Conservation (phyloP, 2,329 filamentous ascomycete genomes). For the Colletotrichum sp. region DNA sequence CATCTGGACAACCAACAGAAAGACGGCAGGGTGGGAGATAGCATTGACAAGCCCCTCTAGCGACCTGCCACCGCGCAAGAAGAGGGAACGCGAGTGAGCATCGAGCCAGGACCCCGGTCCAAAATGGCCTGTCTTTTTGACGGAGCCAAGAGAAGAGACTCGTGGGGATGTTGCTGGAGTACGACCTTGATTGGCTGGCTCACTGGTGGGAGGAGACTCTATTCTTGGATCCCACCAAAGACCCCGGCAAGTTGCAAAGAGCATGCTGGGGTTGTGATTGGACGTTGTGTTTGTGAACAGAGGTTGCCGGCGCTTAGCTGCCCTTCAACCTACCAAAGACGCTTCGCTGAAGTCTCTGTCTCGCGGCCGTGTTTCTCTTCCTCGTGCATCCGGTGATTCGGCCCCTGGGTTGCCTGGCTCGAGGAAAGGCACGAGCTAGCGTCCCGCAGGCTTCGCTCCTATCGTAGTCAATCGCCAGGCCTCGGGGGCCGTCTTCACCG, state of each 20-base stretch:
- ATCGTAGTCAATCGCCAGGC: not conserved
- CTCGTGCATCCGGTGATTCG: conserved; percentile 3
- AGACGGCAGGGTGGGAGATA: not conserved
- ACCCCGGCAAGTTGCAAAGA: not conserved
- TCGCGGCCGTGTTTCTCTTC: not conserved
- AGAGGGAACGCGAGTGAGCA: conserved; percentile 1
- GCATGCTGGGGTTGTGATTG: conserved; percentile 21
- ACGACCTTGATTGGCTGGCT: conserved; percentile 13
- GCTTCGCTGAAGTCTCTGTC: not conserved
- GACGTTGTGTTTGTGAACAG: conserved; percentile 14
- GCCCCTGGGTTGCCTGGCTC: not conserved
- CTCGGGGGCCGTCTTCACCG: not conserved
- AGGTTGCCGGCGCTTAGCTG: conserved; percentile 24
- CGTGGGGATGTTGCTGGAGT: not conserved
- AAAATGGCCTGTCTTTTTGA: conserved; percentile 16
- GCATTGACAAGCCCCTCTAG: conserved; percentile 1
- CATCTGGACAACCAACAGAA: not conserved
- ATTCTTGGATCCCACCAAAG: conserved; percentile 23
- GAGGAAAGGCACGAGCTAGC: conserved; percentile 8
- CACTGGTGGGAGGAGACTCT: conserved; percentile 16
- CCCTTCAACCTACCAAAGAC: not conserved
- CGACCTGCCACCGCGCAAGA: not conserved
- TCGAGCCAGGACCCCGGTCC: conserved; percentile 1
- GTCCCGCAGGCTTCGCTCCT: conserved; percentile 5
- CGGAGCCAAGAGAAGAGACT: conserved; percentile 11